Evolutionary conservation across 108 stramenopile species (phyloP), one percentile per base, ranked within the genome.

Genomic region (Discostella stelligeroides): DNA sequence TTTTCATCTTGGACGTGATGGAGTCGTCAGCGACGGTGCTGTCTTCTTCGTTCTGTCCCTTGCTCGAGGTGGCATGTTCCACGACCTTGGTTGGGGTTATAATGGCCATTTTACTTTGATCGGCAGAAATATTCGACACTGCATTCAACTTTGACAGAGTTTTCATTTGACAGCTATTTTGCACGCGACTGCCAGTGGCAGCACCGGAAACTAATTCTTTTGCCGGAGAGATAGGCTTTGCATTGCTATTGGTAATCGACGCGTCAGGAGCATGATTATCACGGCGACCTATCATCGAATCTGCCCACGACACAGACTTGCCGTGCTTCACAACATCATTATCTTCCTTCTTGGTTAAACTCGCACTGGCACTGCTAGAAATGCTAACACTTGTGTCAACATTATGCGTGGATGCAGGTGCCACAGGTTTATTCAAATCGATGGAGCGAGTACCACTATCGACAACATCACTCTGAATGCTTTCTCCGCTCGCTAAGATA

Each of bases 281-380:
- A n/a, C n/a, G n/a, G n/a, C n/a, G n/a, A n/a, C n/a, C n/a, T n/a
- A n/a, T n/a, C n/a, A n/a, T n/a, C n/a, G n/a, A n/a, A n/a, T 47
- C 45, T 15, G 62, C 29, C 62, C 62, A 43, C 11, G 49, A 63
- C 17, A 49, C 49, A 8, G 51, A 27, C 51, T 8, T 50, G 15
- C 8, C 9, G 1, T 20, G 24, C 24, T 53, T 53, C 51, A 50
- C 7, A 49, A 49, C 18, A 18, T 49, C 23, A 17, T 18, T 2
- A 7, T 17, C 18, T 49, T 23, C 48, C 48, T 23, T 49, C 10
- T 18, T 14, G 48, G 7, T 7, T 17, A 18, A 7, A 7, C 23
- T 49, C 17, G 23, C 48, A 49, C 48, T 21, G 15, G 48, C 23
- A 49, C 48, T 21, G 15, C 7, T 17, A 18, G n/a, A 23, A 7